Conservation (phyloP, 2,329 filamentous ascomycete genomes). For the Nigrospora oryzae region DNA sequence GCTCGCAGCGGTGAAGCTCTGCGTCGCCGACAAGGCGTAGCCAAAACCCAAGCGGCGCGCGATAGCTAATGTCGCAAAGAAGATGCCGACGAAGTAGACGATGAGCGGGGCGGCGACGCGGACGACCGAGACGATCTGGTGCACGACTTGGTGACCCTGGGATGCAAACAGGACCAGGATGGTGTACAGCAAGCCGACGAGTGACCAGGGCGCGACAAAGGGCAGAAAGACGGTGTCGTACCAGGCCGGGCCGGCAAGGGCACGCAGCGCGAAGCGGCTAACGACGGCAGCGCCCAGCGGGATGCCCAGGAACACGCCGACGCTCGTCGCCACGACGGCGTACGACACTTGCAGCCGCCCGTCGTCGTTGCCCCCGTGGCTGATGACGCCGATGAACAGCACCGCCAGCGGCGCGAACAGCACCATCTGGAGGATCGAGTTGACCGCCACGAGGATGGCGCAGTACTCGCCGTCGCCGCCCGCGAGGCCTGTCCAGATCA, state of each 20-base stretch:
- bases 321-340: slow-evolving; percentile 64
- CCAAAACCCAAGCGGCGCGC: slow-evolving; percentile 62
- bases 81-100: slow-evolving; percentile 73
- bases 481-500: slow-evolving; percentile 71
- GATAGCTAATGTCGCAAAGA: slow-evolving; percentile 57
- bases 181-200: slow-evolving; percentile 79
- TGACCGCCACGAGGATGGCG: slow-evolving; percentile 68
- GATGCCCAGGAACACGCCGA: slow-evolving; percentile 79
- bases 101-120: slow-evolving; percentile 73
- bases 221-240: slow-evolving; percentile 66
- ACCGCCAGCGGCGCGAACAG: slow-evolving; percentile 63
- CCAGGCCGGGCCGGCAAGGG: slow-evolving; percentile 43
- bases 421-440: slow-evolving; percentile 67
- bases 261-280: slow-evolving; percentile 57
- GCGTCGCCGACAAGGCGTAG: slow-evolving; percentile 63
- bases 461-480: slow-evolving; percentile 77
- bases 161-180: slow-evolving; percentile 80
- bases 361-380: slow-evolving; percentile 25
- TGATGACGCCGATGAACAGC: slow-evolving; percentile 64
- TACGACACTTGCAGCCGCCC: slow-evolving; percentile 40
- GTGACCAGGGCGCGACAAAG: slow-evolving; percentile 62
- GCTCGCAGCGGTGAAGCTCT: slow-evolving; percentile 83
- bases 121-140: slow-evolving; percentile 76
- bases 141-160: slow-evolving; percentile 67
- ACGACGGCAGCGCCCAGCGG: slow-evolving; percentile 73